These are phyloP conservation scores for Volutella citrinella DNA, from an alignment of 2,329 filamentous ascomycete genomes.

Conservation along the genomic window DNA sequence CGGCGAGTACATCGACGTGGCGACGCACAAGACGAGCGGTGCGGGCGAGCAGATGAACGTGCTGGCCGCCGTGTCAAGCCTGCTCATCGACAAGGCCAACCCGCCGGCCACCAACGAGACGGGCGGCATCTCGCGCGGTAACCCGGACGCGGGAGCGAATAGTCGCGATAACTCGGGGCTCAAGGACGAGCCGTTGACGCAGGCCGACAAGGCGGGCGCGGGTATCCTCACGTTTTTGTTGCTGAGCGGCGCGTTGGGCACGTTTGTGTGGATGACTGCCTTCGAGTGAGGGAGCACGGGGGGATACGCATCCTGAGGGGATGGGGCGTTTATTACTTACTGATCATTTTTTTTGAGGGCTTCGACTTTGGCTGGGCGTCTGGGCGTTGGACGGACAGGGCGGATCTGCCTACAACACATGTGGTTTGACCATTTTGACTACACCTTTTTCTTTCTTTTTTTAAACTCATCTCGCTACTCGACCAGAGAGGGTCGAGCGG, in stretches of 20 bases:
- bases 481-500: too few species aligned
- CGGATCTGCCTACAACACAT: too few species aligned
- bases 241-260: slow-evolving; percentile 37
- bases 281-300: slow-evolving; percentile 20
- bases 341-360: too few species aligned
- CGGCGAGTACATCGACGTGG: slow-evolving; percentile 41
- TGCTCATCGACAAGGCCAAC: slow-evolving; percentile 40
- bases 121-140: slow-evolving; percentile 48
- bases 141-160: slow-evolving; percentile 37
- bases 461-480: too few species aligned
- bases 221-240: slow-evolving; percentile 46
- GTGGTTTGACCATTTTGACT: too few species aligned
- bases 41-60: slow-evolving; percentile 60
- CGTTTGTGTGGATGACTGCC: slow-evolving; percentile 51
- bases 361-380: too few species aligned
- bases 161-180: slow-evolving; percentile 28
- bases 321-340: too few species aligned
- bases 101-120: slow-evolving; percentile 43
- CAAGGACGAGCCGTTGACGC: slow-evolving; percentile 37
- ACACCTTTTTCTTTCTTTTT: too few species aligned
- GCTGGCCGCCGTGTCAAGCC: slow-evolving; percentile 50
- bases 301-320: slow-evolving; percentile 9
- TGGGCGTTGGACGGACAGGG: too few species aligned
- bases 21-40: slow-evolving; percentile 51
- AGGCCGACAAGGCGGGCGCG: slow-evolving; percentile 46